Evolutionary conservation across 2,329 filamentous ascomycete species (phyloP), one percentile per base, ranked within the genome.

Genomic region (Cladosporium sp.): DNA sequence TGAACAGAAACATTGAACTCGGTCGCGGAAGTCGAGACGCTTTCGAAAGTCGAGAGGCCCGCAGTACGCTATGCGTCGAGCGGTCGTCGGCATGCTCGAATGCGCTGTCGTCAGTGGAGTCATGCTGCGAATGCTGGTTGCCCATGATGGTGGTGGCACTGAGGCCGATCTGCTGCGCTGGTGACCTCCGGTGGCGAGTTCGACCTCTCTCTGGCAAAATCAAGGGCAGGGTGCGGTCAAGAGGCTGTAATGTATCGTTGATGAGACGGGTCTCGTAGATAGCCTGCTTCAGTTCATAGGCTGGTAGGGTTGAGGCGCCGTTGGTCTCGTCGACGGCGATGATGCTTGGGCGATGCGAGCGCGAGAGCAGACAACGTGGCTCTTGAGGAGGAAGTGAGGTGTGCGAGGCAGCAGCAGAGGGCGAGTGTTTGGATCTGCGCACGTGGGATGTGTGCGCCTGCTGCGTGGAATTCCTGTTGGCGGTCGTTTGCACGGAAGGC

Each of bases 1-100:
- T 74, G 71, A 75, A 72, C n/a, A 75, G 65, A 58, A 74, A 74
- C 60, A 68, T 70, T 1, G 74, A 75, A 67, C 72, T 71, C 65
- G 73, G 74, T 54, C 74, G 70, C 46, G 70, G 67, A 32, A 73
- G 59, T 16, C 67, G 61, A 64, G 70, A 56, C 66, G 39, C 61
- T 65, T 71, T 67, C 14, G 16, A 34, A 39, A 67, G 51, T 34
- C 68, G 70, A 48, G 67, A 65, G 16, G 66, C 58, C 46, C 69
- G 71, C 49, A 68, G 67, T 10, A 70, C 68, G 51, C 72, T 73
- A 53, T 64, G 69, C 16, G 67, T 39, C 7, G 71, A 73, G 28
- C 66, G 67, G 67, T 69, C 67, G 65, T 75, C 73, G 11, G 67
- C 62, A 21, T 32, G 26, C 11, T 60, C 66, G 18, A 57, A 43